phyloP scores from a whole-genome alignment of 192 early-diverging fungal species.

The Chytriomyces confervae region DNA sequence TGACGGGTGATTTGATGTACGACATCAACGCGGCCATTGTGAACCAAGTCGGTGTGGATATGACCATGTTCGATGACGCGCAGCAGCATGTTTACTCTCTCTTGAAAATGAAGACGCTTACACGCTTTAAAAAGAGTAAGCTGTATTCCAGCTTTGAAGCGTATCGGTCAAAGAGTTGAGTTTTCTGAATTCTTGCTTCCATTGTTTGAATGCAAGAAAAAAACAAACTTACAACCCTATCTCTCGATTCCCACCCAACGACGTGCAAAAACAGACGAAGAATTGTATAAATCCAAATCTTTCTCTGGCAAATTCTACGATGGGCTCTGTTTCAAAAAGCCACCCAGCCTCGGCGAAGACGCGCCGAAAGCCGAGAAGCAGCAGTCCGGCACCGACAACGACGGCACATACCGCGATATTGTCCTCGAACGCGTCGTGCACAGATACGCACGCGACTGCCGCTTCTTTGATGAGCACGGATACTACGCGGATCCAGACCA shows the following conservation, averaged over 20 bases:
- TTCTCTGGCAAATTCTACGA: constrained; percentile 11
- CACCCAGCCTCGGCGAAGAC: background rate
- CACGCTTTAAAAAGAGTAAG: constrained; percentile 71
- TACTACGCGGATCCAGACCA: constrained; percentile 63
- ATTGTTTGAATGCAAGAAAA: background rate
- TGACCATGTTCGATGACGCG: constrained; percentile 80
- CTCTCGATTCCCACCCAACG: too few species aligned
- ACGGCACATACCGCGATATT: constrained; percentile 33
- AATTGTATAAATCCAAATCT: background rate
- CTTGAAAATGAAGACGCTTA: constrained; percentile 74
- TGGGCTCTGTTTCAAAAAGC: background rate
- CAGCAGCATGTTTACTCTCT: constrained; percentile 77
- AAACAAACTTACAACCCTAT: background rate
- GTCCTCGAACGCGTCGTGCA: constrained; percentile 32
- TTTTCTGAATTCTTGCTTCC: background rate
- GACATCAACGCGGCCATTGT: constrained; percentile 53
- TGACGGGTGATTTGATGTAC: constrained; percentile 69
- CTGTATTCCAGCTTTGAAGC: constrained; percentile 51
- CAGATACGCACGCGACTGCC: constrained; percentile 33
- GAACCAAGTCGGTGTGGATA: constrained; percentile 45
- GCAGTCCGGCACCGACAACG: background rate
- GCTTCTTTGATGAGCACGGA: constrained; percentile 38
- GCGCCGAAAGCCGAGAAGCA: background rate
- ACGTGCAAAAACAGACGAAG: background rate
- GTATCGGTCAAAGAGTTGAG: background rate